Evolutionary conservation across 352 stramenopile genomes (phyloP), one percentile per base, ranked within the genome.

Genomic region (Achlya hypogyna): DNA sequence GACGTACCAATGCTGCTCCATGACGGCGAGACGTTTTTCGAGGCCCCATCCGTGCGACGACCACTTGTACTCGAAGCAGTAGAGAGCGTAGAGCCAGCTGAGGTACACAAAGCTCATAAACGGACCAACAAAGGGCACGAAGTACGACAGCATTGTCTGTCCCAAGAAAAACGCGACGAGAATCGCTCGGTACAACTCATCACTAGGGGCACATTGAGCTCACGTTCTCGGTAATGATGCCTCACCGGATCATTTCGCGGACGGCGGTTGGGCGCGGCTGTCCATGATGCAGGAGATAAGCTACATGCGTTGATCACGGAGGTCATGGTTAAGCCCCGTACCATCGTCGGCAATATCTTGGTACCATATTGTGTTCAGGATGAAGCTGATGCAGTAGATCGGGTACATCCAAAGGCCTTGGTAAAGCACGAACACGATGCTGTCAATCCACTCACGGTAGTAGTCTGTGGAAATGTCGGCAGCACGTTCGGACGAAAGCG

Each of bases 51-150:
- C 86, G 43, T 84, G 84, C 31, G 93, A 72, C 40, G 83, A 91
- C 86, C 86, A 95, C 74, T 93, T 95, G 81, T 95, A 95, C 70
- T 95, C 86, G 65, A 93, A 95, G 74, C 84, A 93, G 68, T 95
- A 95, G n/a, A 95, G 79, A 49, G 86, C 89, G 71, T 95, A 95
- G 28, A 95, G 70, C 86, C 86, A 95, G 47, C 86, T 93, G 45
- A 93, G 62, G 65, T 93, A 83, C 53, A 93, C 83, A 56, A 95
- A 95, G 69, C 86, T 95, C 27, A 75, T 71, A 27, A 81, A 78
- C 1, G 86, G 84, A 0, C 86, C 86, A 38, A 93, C 69, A 5
- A 92, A 69, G 5, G 86, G 86, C 51, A 95, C 75, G 42, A 95
- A 52, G 53, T 95, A 93, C 51, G 81, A 88, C 42, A 95, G 43